Evolutionary conservation across 2,329 filamentous ascomycete genomes (phyloP).

Genomic region (Lecanicillium sp.): DNA sequence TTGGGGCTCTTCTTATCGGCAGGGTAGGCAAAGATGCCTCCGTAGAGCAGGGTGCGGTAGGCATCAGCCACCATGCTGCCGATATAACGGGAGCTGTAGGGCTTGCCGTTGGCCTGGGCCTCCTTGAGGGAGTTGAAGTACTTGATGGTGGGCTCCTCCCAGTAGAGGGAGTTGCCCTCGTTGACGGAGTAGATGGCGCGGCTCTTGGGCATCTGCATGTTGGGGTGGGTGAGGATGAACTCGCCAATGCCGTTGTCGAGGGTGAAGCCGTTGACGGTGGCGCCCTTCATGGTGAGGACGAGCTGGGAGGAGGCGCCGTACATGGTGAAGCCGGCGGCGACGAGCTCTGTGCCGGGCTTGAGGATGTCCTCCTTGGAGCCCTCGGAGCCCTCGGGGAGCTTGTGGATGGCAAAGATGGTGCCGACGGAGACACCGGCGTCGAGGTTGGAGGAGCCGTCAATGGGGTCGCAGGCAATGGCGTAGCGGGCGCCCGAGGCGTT

Average conservation of each 20-base stretch:
- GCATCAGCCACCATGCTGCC: slow-evolving; percentile 98
- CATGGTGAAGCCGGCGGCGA: slow-evolving; percentile 99
- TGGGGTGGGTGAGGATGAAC: slow-evolving; percentile 94
- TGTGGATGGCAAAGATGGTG: slow-evolving; percentile 94
- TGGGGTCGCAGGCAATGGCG: slow-evolving; percentile 93
- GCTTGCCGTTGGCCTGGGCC: slow-evolving; percentile 67
- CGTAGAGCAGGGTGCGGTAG: slow-evolving; percentile 90
- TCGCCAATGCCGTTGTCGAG: slow-evolving; percentile 94
- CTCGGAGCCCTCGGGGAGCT: slow-evolving; percentile 67
- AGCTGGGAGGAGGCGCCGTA: slow-evolving; percentile 95
- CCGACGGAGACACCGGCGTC: slow-evolving; percentile 97
- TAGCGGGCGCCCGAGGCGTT: slow-evolving; percentile 72
- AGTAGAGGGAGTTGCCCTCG: slow-evolving; percentile 96
- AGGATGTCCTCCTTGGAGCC: slow-evolving; percentile 81
- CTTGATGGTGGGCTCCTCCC: slow-evolving; percentile 77
- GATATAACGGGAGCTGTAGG: slow-evolving; percentile 92
- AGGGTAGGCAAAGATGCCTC: slow-evolving; percentile 95
- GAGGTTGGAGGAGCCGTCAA: slow-evolving; percentile 95
- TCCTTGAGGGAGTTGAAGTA: slow-evolving; percentile 89
- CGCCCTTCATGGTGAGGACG: slow-evolving; percentile 92
- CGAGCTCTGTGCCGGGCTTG: slow-evolving; percentile 80
- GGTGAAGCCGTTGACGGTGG: slow-evolving; percentile 93
- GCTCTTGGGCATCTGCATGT: slow-evolving; percentile 79
- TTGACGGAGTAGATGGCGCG: slow-evolving; percentile 95
- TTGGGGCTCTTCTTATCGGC: slow-evolving; percentile 98